Conservation (phyloP, 2,329 filamentous ascomycete species). For the Botrytis fragariae region DNA sequence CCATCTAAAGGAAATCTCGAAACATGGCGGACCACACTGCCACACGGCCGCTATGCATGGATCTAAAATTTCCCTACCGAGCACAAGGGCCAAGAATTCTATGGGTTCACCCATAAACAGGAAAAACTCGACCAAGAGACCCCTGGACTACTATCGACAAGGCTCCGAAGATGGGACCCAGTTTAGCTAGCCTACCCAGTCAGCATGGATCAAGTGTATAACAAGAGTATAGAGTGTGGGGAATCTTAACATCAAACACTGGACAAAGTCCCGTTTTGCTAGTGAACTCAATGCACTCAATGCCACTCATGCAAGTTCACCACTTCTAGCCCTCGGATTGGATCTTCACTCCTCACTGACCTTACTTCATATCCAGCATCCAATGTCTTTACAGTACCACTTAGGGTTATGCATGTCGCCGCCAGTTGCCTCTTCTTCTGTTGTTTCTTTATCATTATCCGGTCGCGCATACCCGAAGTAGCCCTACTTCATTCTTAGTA, state of each 20-base stretch:
- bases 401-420: constrained; percentile 36
- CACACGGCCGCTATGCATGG: constrained; percentile 30
- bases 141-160: constrained; percentile 37
- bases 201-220: constrained; percentile 32
- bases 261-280: constrained; percentile 33
- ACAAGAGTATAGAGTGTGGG: constrained; percentile 31
- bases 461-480: constrained; percentile 33
- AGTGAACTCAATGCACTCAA: constrained; percentile 37
- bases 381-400: constrained; percentile 24
- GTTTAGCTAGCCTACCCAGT: constrained; percentile 17
- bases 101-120: constrained; percentile 31
- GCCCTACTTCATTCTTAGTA: constrained; percentile 31
- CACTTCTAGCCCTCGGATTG: constrained; percentile 5
- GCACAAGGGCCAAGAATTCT: constrained; percentile 25
- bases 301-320: constrained; percentile 29
- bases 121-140: constrained; percentile 26
- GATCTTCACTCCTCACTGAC: constrained; percentile 15
- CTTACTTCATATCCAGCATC: constrained; percentile 25
- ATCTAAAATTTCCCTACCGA: constrained; percentile 23
- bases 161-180: constrained; percentile 33
- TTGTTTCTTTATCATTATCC: constrained; percentile 34
- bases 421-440: constrained; percentile 32
- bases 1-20: constrained; percentile 31
- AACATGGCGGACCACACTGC: constrained; percentile 29
- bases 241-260: constrained; percentile 40